Conservation (phyloP, 2,329 filamentous ascomycete species). For the Phyllosticta citribraziliensis region DNA sequence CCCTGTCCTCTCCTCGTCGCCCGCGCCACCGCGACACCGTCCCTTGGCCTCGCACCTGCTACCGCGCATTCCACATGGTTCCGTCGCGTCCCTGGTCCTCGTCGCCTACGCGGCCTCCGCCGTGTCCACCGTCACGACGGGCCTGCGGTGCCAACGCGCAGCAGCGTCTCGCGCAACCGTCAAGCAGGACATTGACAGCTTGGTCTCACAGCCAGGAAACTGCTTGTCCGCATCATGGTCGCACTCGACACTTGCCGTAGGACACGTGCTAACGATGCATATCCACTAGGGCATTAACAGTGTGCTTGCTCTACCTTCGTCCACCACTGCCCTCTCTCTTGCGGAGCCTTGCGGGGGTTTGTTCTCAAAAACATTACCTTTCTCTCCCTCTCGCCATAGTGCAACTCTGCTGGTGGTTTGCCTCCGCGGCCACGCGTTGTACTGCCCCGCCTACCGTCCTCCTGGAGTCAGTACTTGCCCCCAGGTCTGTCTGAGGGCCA, state of each 20-base stretch:
- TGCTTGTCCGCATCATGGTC: constrained; percentile 18
- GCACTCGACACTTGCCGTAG: constrained; percentile 20
- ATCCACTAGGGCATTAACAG: constrained; percentile 14
- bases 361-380: neutral
- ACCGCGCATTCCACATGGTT: constrained; percentile 3
- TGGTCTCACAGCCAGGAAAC: constrained; percentile 24
- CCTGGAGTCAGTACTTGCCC: neutral
- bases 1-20: neutral
- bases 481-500: neutral
- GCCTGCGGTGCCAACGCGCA: constrained; percentile 1
- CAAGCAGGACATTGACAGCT: constrained; percentile 27
- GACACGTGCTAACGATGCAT: constrained; percentile 29
- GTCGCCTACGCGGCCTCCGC: neutral
- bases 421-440: constrained; percentile 16
- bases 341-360: constrained; percentile 13
- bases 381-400: neutral
- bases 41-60: constrained; percentile 3
- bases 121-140: neutral
- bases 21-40: neutral
- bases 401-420: constrained; percentile 14
- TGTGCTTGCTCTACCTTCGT: constrained; percentile 12
- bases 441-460: constrained; percentile 13
- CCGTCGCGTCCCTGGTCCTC: constrained; percentile 7
- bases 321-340: constrained; percentile 18
- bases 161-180: constrained; percentile 13